Percentiles rank a stretch among this genome's conserved stretches.
These are phyloP conservation scores for Phytopythium chamaehyphon DNA, from an alignment of 352 stramenopile genomes.

Conservation along the genomic window DNA sequence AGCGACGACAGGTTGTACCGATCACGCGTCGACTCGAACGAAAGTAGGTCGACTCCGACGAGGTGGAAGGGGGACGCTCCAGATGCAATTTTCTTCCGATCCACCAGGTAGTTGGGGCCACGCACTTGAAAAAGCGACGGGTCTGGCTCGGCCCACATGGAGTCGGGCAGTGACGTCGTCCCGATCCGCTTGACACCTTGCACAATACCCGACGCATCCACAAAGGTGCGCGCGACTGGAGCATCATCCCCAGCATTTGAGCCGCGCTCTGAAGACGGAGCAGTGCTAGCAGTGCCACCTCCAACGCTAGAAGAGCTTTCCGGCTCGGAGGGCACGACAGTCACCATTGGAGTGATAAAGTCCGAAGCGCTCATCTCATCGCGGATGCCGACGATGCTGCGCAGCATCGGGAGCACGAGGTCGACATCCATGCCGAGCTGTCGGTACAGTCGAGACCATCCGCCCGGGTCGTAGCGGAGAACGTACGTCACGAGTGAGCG, in stretches of 20 bases:
- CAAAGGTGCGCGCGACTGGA: slow-evolving; percentile 16
- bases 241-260: slow-evolving; percentile 3
- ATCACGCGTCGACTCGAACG: slow-evolving; percentile 65
- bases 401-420: slow-evolving; percentile 81
- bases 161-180: slow-evolving; percentile 68
- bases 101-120: slow-evolving; percentile 83
- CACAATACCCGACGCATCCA: slow-evolving; percentile 61
- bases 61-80: slow-evolving; percentile 68
- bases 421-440: slow-evolving; percentile 89
- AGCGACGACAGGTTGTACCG: slow-evolving; percentile 76
- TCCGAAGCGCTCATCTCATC: slow-evolving; percentile 80
- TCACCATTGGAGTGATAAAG: slow-evolving; percentile 87
- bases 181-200: slow-evolving; percentile 54
- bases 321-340: slow-evolving; percentile 25
- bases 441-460: slow-evolving; percentile 82
- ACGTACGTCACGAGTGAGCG: slow-evolving; percentile 82
- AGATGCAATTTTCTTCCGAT: slow-evolving; percentile 88
- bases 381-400: slow-evolving; percentile 78
- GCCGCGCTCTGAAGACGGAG: neutral
- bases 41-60: slow-evolving; percentile 77
- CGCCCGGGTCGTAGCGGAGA: slow-evolving; percentile 73
- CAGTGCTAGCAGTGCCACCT: neutral
- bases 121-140: slow-evolving; percentile 79
- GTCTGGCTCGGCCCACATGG: slow-evolving; percentile 85
- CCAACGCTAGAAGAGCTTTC: neutral